phyloP scores from a whole-genome alignment of 1,284 basidiomycete genomes.

The Puccinia novopanici region DNA sequence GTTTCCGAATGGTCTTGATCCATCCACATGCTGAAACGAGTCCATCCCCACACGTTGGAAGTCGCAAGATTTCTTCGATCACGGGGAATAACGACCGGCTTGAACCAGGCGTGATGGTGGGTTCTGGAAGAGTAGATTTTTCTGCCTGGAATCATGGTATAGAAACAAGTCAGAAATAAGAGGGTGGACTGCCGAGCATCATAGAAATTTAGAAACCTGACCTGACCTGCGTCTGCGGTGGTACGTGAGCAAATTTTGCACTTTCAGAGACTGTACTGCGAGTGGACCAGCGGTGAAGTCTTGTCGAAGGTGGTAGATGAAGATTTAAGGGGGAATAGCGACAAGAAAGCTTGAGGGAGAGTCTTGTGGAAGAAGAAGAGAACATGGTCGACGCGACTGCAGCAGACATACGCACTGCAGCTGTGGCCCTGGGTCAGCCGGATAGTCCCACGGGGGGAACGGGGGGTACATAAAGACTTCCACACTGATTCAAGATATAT shows the following conservation, averaged over 20 bases:
- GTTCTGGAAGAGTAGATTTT: not conserved
- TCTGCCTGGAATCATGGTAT: not conserved
- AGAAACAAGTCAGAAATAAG: not conserved
- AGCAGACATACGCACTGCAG: too few relatives aligned
- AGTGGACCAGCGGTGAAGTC: not conserved
- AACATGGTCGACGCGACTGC: not conserved
- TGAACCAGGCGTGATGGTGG: not conserved
- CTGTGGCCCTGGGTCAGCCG: too few relatives aligned
- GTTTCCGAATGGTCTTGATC: slow-evolving; percentile 40
- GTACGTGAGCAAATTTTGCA: not conserved
- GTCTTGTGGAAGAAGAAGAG: not conserved
- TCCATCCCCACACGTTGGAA: not conserved
- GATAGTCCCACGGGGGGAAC: too few relatives aligned
- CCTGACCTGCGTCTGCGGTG: not conserved
- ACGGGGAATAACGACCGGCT: slow-evolving; percentile 57
- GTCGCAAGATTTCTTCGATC: slow-evolving; percentile 28
- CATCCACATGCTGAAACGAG: slow-evolving; percentile 30
- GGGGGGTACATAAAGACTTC: too few relatives aligned
- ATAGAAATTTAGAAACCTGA: not conserved
- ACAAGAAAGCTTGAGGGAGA: not conserved
- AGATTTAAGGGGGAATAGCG: not conserved
- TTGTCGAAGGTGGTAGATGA: not conserved
- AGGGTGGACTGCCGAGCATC: not conserved
- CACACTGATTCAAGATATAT: too few relatives aligned
- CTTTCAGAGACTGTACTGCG: not conserved